Evolutionary conservation across 2,329 filamentous ascomycete genomes (phyloP), one percentile per base, ranked within the genome.

Genomic region (Bipolaris cookei): DNA sequence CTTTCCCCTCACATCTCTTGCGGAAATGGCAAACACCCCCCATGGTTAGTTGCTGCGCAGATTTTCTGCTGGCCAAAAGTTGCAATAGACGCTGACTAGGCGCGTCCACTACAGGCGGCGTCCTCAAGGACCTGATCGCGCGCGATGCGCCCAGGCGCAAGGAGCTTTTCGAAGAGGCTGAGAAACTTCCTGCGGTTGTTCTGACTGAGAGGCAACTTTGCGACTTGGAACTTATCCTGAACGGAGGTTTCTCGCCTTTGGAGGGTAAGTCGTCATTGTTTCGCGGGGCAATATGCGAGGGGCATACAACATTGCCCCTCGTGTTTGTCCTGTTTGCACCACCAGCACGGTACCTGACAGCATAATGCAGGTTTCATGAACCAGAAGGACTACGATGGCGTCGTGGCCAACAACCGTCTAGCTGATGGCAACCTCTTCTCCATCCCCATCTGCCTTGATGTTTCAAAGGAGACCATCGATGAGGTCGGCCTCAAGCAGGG

Each of bases 61-160:
- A n/a, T 20, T 49, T 25, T 25, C 13, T 16, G 37, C 35, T 41
- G n/a, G 42, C 32, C 20, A 35, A 34, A 42, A 42, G 20, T 41
- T 16, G 38, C 37, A 3, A 54, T 16, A 44, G 48, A 58, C 52
- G 65, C 68, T 71, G 54, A 69, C 67, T 42, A 37, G 37, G 18
- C n/a, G 39, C 3, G 30, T 16, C 16, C 43, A 18, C 6, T 34
- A 46, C 59, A 82, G 94, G 94, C 81, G 95, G 95, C 76, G 84
- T 94, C 84, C 91, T 99, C 75, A 98, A 98, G 90, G 95, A 99
- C 84, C 87, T 99, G 77, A 86, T 98, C 70, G 93, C 92, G 66
- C 90, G 95, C 81, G 95, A 99, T 86, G 86, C 88, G 63, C 90
- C 91, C 68, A 88, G 90, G 74, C 89, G 95, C 67, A 84, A 84